Evolutionary conservation across 441 rosid genomes (phyloP).

Genomic region (Euphorbia corollata): DNA sequence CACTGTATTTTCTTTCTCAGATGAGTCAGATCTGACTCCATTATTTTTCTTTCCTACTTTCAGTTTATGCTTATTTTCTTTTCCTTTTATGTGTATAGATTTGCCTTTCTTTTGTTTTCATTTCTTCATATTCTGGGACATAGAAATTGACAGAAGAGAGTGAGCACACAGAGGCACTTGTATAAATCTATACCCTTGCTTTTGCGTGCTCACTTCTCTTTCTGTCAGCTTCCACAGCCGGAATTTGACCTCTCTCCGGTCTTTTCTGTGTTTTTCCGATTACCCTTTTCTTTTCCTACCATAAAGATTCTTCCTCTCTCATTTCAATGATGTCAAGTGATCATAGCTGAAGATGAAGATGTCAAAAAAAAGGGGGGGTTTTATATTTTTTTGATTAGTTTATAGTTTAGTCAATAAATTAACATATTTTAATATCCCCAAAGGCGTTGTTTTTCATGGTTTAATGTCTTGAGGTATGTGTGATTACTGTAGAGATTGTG

Average conservation of each 20-base stretch:
- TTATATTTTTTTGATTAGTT: slow-evolving; percentile 12
- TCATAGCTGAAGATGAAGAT: neutral
- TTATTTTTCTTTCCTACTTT: slow-evolving; percentile 1
- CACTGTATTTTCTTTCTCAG: slow-evolving; percentile 23
- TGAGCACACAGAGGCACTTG: slow-evolving; percentile 92
- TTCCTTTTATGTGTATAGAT: neutral
- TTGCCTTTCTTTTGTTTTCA: neutral
- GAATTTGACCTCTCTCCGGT: slow-evolving; percentile 23
- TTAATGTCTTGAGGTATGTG: slow-evolving; percentile 16
- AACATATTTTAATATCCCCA: slow-evolving; percentile 13
- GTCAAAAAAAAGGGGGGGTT: neutral
- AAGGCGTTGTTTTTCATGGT: slow-evolving; percentile 29
- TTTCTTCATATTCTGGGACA: slow-evolving; percentile 19
- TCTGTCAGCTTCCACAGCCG: slow-evolving; percentile 59
- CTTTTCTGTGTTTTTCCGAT: slow-evolving; percentile 23
- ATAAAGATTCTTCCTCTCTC: neutral
- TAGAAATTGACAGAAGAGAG: slow-evolving; percentile 99
- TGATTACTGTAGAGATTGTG: slow-evolving; percentile 27
- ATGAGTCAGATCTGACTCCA: slow-evolving; percentile 55
- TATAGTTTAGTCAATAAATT: slow-evolving; percentile 1
- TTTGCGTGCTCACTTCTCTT: slow-evolving; percentile 94
- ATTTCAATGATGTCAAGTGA: no score
- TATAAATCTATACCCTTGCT: slow-evolving; percentile 56
- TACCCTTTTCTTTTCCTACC: neutral
- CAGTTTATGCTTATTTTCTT: neutral